Evolutionary conservation across 371 early-diverging fungal species (phyloP).

Genomic region (Mortierella sp.): DNA sequence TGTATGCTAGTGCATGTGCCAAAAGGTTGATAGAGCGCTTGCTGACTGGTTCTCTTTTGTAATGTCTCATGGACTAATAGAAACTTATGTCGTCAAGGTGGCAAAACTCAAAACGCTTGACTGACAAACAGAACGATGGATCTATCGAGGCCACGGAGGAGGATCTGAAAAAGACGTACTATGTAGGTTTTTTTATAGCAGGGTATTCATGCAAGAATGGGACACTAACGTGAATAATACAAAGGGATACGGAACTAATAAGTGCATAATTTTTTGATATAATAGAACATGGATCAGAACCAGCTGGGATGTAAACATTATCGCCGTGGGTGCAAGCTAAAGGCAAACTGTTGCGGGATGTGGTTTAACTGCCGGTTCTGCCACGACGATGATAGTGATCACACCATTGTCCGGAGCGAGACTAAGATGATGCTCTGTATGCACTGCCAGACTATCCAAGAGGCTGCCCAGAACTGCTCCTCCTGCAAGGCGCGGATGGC

Average conservation of each 20-base stretch:
- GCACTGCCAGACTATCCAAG: constrained; percentile 88
- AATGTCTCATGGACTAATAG: constrained; percentile 51
- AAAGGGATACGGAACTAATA: background rate
- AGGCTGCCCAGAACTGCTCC: constrained; percentile 81
- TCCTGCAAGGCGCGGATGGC: constrained; percentile 62
- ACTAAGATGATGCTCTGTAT: constrained; percentile 95
- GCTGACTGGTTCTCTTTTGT: background rate
- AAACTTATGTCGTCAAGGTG: constrained; percentile 67
- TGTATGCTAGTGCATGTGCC: constrained; percentile 41
- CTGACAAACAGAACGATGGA: constrained; percentile 34
- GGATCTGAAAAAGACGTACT: constrained; percentile 64
- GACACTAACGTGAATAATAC: background rate
- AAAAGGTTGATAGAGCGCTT: background rate
- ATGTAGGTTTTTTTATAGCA: constrained; percentile 57
- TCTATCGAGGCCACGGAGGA: constrained; percentile 59
- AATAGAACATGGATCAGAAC: constrained; percentile 64
- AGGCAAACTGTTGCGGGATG: constrained; percentile 92
- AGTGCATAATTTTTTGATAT: background rate
- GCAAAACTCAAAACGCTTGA: constrained; percentile 29
- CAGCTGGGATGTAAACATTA: constrained; percentile 96
- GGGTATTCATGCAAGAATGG: background rate
- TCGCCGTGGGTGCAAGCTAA: constrained; percentile 86
- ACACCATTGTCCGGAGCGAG: constrained; percentile 84
- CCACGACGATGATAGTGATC: constrained; percentile 92
- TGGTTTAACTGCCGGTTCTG: constrained; percentile 97